A percentile compares a stretch with the other conserved stretches of the same genome.
phyloP scores from a whole-genome alignment of 1,284 basidiomycete species.

The Cryptococcus sp. region DNA sequence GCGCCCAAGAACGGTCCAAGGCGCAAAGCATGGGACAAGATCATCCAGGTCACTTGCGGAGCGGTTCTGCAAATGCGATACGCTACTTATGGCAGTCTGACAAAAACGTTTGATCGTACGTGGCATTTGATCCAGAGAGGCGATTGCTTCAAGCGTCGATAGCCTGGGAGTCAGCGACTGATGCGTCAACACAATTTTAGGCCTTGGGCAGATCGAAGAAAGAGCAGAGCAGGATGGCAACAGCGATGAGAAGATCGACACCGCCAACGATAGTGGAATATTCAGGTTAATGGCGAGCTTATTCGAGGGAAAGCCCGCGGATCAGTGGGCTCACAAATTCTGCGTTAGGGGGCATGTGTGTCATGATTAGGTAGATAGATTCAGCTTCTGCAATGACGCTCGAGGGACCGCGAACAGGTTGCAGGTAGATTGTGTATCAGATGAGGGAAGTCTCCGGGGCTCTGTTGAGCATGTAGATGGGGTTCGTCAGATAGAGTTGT shows the following conservation, averaged over 20 bases:
- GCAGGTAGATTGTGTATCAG: too few relatives aligned
- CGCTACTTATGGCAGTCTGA: conserved; percentile 1
- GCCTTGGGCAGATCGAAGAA: conserved; percentile 7
- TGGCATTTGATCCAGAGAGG: background rate
- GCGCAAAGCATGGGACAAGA: conserved; percentile 8
- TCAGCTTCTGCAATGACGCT: background rate
- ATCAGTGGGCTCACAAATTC: conserved; percentile 9
- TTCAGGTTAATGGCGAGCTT: conserved; percentile 7
- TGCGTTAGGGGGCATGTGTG: conserved; percentile 10
- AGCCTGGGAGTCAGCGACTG: background rate
- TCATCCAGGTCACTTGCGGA: conserved; percentile 4
- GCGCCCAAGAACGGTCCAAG: conserved; percentile 5
- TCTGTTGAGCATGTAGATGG: too few relatives aligned
- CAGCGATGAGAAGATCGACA: background rate
- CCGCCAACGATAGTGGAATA: background rate
- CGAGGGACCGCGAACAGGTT: too few relatives aligned
- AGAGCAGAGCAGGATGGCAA: background rate
- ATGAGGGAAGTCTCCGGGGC: too few relatives aligned
- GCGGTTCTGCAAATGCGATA: conserved; percentile 9
- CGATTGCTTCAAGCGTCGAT: too few relatives aligned
- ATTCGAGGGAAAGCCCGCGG: conserved; percentile 1
- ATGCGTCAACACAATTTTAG: background rate
- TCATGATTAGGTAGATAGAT: conserved; percentile 3
- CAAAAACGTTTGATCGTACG: conserved; percentile 13
- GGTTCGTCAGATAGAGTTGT: too few relatives aligned